Conservation (phyloP, 1,284 basidiomycete species). For the Ceratobasidium sp. region DNA sequence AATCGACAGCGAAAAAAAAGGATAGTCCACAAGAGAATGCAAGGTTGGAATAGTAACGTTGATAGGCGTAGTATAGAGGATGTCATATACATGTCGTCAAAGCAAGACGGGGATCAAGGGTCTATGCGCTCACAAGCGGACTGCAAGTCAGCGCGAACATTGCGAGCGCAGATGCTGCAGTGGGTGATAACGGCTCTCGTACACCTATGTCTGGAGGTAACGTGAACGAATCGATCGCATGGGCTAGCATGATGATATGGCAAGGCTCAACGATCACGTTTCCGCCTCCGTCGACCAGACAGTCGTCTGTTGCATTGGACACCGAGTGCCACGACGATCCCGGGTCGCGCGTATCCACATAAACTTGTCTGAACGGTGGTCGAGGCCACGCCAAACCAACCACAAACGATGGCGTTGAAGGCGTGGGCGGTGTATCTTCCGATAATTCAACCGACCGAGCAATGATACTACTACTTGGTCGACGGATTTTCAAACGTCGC, state of each 20-base stretch:
- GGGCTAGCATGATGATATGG: conserved; percentile 25
- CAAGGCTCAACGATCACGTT: conserved; percentile 18
- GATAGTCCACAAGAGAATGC: background rate
- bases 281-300: conserved; percentile 8
- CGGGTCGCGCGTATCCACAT: conserved; percentile 16
- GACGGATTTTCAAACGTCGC: background rate
- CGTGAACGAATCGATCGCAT: background rate
- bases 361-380: conserved; percentile 21
- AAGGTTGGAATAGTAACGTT: background rate
- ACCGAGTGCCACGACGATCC: conserved; percentile 24
- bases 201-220: background rate
- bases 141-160: background rate
- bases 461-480: background rate
- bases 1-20: background rate
- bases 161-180: background rate
- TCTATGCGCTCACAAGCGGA: background rate
- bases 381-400: conserved; percentile 25
- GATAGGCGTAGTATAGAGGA: background rate
- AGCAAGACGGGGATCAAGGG: background rate
- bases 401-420: conserved; percentile 17
- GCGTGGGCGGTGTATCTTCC: conserved; percentile 16
- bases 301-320: background rate
- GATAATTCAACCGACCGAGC: background rate
- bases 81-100: conserved; percentile 6
- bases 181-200: background rate